These are phyloP conservation scores for Knoxia roxburghii DNA, from an alignment of 257 asterid genomes.

Conservation along the genomic window DNA sequence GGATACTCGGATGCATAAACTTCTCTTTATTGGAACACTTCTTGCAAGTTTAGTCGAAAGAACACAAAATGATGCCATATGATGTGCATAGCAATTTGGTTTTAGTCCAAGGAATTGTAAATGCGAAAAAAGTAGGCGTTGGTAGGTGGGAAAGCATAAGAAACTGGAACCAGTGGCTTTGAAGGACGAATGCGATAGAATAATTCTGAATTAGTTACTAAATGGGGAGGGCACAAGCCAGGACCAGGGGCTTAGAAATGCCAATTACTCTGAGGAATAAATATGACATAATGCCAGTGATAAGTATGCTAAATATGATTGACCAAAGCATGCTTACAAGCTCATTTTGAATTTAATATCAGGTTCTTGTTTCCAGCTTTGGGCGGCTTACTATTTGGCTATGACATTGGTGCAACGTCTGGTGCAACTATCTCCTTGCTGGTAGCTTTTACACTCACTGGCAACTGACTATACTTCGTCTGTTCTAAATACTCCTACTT, in stretches of 20 bases:
- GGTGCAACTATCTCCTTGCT: slow-evolving; percentile 89
- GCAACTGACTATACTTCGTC: slow-evolving; percentile 9
- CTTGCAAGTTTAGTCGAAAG: not conserved
- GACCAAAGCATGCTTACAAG: no score
- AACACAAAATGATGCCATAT: not conserved
- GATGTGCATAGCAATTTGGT: not conserved
- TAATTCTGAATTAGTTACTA: not conserved
- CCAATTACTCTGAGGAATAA: not conserved
- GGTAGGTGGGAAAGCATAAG: not conserved
- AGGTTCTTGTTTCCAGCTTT: slow-evolving; percentile 90
- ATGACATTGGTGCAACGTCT: slow-evolving; percentile 97
- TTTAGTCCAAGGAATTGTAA: not conserved
- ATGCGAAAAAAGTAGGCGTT: not conserved
- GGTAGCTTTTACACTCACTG: slow-evolving; percentile 38
- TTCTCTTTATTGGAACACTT: not conserved
- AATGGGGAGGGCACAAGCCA: not conserved
- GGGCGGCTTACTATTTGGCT: slow-evolving; percentile 93
- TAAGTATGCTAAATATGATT: not conserved
- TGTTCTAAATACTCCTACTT: slow-evolving; percentile 4
- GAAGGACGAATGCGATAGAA: not conserved
- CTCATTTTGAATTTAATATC: slow-evolving; percentile 22
- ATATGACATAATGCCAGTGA: not conserved
- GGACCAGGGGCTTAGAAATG: not conserved
- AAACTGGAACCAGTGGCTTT: not conserved
- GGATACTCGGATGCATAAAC: not conserved